Base-by-base conservation (phyloP, 345 rosid species). In the Ricinus communis region DNA sequence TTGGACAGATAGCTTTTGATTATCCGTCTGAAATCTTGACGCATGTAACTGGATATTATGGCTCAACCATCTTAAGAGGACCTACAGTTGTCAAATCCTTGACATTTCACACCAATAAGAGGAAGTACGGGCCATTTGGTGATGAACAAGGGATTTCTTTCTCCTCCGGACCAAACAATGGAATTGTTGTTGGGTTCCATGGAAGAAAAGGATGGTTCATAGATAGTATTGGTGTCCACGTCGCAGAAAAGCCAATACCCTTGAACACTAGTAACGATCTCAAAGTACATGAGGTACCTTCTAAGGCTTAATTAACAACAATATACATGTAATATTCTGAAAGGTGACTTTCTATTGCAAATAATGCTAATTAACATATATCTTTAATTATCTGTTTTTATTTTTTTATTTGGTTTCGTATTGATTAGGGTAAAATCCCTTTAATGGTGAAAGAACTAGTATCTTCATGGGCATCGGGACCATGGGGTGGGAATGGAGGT, bases 71-170 rank as follows among this genome's bases (percentile, higher is more conserved):
- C 16, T 52, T 60, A 19, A 66, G 73, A 33, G 76, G 73, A 27
- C 66, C 78, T 0, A n/a, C 65, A 12, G 40, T 75, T 4, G 64
- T 74, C 14, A 64, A 61, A 27, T 74, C 73, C 21, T 74, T 79
- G 24, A 70, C 76, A 15, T 71, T 79, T 30, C 52, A 74, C 54
- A 79, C 82, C 53, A 79, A 71, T 57, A 70, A 62, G 40, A 67
- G 51, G 47, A 71, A 70, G 61, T 74, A 79, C 10, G 79, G 82
- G 24, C 82, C 79, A 31, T 79, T 79, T 47, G 79, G 82, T 40
- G 76, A 71, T n/a, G 76, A 79, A 21, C 74, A 75, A 33, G 76
- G 79, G 49, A 47, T 30, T 55, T 57, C 64, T 12, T 79, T 79
- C 52, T 43, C 79, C 52, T 70, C 82, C 21, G 68, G 50, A 10